These are phyloP conservation scores for Leishmania aethiopica DNA, from an alignment of 208 protist genomes.

Conservation along the genomic window DNA sequence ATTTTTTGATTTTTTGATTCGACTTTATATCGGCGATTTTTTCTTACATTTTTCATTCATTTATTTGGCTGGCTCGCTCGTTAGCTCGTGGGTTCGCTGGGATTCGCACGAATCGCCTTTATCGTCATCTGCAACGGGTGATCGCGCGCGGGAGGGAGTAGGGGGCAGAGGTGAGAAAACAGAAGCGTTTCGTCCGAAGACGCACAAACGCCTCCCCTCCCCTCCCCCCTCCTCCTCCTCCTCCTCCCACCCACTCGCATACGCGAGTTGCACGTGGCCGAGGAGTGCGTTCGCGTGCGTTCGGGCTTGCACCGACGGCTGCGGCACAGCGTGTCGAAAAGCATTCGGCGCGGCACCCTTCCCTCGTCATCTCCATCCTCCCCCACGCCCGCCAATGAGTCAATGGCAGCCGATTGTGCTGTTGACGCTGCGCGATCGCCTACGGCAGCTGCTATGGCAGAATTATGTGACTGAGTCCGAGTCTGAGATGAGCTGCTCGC, in stretches of 20 bases:
- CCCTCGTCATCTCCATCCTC: background rate
- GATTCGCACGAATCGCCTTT: background rate
- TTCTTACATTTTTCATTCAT: background rate
- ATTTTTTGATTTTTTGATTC: conserved; percentile 10
- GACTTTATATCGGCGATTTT: background rate
- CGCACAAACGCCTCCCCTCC: background rate
- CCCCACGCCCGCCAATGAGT: background rate
- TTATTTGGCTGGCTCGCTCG: background rate
- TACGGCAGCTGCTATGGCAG: background rate
- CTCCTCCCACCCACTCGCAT: background rate
- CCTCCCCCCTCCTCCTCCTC: too few species aligned
- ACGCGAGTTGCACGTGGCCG: background rate
- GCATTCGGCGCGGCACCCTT: background rate
- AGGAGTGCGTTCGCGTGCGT: background rate
- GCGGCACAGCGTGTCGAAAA: background rate
- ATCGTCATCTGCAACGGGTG: background rate
- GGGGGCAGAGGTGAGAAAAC: background rate
- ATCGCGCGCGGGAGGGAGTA: background rate
- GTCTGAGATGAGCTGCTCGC: background rate
- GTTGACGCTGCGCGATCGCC: conserved; percentile 2
- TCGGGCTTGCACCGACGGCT: background rate
- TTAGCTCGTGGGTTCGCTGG: background rate
- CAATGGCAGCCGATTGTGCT: background rate
- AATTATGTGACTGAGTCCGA: background rate
- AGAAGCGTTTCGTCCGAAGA: background rate